A percentile compares a stretch with the other conserved stretches of the same genome.
Evolutionary conservation across 768 basidiomycete genomes (phyloP).

Genomic region (Mycena leptocephala): DNA sequence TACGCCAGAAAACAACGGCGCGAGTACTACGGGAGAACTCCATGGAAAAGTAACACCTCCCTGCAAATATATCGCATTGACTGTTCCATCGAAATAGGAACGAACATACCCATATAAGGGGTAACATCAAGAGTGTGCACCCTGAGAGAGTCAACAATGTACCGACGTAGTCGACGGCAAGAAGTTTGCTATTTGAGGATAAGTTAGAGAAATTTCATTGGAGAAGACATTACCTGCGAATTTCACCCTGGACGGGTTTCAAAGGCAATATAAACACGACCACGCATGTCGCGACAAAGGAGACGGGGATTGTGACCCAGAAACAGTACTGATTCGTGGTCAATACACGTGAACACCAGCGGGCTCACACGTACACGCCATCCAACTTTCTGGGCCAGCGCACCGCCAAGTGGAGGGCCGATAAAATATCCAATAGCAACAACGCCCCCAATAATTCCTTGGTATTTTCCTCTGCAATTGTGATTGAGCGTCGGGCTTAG

Average conservation of each 20-base stretch:
- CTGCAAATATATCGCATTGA: slow-evolving; percentile 47
- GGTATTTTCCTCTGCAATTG: slow-evolving; percentile 76
- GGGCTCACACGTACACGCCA: slow-evolving; percentile 67
- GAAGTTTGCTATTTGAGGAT: slow-evolving; percentile 65
- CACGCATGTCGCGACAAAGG: slow-evolving; percentile 67
- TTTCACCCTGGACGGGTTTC: slow-evolving; percentile 76
- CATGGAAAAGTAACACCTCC: slow-evolving; percentile 84
- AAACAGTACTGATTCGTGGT: slow-evolving; percentile 74
- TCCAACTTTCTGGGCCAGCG: slow-evolving; percentile 71
- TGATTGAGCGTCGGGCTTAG: not conserved
- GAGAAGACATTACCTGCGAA: slow-evolving; percentile 56
- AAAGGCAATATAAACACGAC: slow-evolving; percentile 78
- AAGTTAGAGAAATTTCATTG: not conserved
- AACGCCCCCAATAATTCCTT: slow-evolving; percentile 78
- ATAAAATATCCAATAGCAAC: slow-evolving; percentile 74
- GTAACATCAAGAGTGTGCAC: slow-evolving; percentile 76
- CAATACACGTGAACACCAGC: not conserved
- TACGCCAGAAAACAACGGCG: slow-evolving; percentile 70
- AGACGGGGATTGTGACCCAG: slow-evolving; percentile 80
- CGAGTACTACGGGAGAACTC: slow-evolving; percentile 77
- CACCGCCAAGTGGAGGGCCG: slow-evolving; percentile 81
- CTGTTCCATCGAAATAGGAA: not conserved
- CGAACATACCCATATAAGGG: slow-evolving; percentile 77
- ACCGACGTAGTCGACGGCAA: slow-evolving; percentile 78
- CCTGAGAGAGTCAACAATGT: slow-evolving; percentile 71